phyloP scores from a whole-genome alignment of 495 filamentous ascomycete species.

The Neurospora discreta region DNA sequence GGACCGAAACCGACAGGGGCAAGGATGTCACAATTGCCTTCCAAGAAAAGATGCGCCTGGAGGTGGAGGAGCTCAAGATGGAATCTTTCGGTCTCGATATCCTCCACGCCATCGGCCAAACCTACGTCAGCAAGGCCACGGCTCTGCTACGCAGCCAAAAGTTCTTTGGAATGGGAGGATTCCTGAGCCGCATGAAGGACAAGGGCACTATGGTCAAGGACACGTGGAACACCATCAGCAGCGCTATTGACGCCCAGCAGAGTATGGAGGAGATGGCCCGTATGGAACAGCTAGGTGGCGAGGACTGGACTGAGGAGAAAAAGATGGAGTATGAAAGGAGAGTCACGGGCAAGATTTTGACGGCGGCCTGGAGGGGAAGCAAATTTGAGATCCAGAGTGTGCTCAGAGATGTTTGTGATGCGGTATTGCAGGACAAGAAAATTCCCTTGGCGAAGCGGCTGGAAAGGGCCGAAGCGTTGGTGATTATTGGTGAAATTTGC shows the following conservation, averaged over 20 bases:
- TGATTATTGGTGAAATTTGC: slow-evolving; percentile 81
- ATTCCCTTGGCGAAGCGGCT: slow-evolving; percentile 74
- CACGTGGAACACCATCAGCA: slow-evolving; percentile 94
- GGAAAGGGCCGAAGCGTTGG: slow-evolving; percentile 80
- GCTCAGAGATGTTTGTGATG: slow-evolving; percentile 72
- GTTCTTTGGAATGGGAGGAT: slow-evolving; percentile 89
- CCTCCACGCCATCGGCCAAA: slow-evolving; percentile 83
- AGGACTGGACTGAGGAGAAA: slow-evolving; percentile 98
- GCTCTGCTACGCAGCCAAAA: slow-evolving; percentile 89
- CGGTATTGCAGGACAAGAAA: slow-evolving; percentile 62
- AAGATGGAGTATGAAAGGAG: slow-evolving; percentile 90
- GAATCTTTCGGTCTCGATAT: slow-evolving; percentile 97
- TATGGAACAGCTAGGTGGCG: slow-evolving; percentile 85
- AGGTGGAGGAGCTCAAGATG: slow-evolving; percentile 98
- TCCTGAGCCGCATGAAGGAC: slow-evolving; percentile 88
- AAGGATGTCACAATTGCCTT: slow-evolving; percentile 77
- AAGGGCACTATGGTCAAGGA: slow-evolving; percentile 95
- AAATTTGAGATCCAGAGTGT: slow-evolving; percentile 98
- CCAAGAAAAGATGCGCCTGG: slow-evolving; percentile 83
- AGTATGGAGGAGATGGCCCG: slow-evolving; percentile 99
- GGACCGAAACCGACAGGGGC: slow-evolving; percentile 94
- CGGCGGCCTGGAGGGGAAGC: slow-evolving; percentile 91
- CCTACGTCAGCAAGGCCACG: slow-evolving; percentile 78
- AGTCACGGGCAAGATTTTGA: slow-evolving; percentile 97
- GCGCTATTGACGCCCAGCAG: slow-evolving; percentile 95